Conservation (phyloP, 2,329 filamentous ascomycete species). For the Ceratocystis papillata region DNA sequence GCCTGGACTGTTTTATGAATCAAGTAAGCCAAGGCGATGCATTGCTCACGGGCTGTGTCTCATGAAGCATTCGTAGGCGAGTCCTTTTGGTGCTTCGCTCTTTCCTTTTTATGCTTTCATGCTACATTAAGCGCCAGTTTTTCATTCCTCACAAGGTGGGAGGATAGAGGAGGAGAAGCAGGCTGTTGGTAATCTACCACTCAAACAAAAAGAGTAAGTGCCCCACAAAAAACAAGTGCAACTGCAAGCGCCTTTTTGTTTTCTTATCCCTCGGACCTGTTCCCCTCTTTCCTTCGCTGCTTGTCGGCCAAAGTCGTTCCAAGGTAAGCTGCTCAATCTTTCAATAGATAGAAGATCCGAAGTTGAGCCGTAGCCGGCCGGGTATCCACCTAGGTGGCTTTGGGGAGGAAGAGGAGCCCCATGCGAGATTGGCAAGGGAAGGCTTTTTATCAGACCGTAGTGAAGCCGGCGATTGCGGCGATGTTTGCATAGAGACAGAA, state of each 20-base stretch:
- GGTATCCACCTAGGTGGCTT: not conserved
- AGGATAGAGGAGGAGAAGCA: not conserved
- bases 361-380: constrained; percentile 5
- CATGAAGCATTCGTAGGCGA: too few species aligned
- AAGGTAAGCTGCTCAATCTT: not conserved
- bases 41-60: too few species aligned
- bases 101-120: not conserved
- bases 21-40: too few species aligned
- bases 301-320: not conserved
- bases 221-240: not conserved
- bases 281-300: not conserved
- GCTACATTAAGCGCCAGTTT: not conserved
- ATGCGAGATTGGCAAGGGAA: not conserved
- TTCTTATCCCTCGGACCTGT: not conserved
- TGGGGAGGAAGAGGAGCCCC: not conserved
- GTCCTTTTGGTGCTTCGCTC: not conserved
- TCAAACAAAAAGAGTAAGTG: not conserved
- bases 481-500: not conserved
- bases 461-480: constrained; percentile 2
- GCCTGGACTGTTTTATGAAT: not conserved
- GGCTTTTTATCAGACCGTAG: not conserved
- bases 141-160: not conserved
- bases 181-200: not conserved
- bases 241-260: constrained; percentile 15
- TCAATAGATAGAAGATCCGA: not conserved